Evolutionary conservation across 2,329 filamentous ascomycete genomes (phyloP), one percentile per base, ranked within the genome.

Genomic region (Monilinia fructicola): DNA sequence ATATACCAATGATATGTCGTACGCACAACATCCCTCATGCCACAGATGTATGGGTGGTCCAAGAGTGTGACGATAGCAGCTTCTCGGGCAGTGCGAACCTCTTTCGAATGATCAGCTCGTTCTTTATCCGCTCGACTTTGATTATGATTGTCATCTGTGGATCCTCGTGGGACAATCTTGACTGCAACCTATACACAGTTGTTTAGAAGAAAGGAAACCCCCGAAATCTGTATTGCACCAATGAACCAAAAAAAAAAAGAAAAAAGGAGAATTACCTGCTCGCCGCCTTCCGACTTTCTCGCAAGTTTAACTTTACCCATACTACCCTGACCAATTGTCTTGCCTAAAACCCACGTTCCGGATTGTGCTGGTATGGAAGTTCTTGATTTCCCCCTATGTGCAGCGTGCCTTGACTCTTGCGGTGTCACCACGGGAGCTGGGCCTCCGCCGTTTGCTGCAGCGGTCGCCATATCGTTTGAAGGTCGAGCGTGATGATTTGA

Each of bases 1-100:
- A 99, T 99, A 79, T 99, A 99, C 95, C 95, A 99, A 79, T 99
- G 95, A 77, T 97, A 95, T 75, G 95, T 94, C 61, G 95, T 98
- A 67, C 93, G 90, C 66, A 98, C 90, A 35, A 97, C 93, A 79
- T 99, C 95, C 71, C 93, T 88, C 85, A 99, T 91, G 67, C 91
- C 93, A 77, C 95, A 98, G 67, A 99, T 96, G 76, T 97, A 96
- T 18, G 94, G 95, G 75, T 98, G 95, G 75, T 93, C 92, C 67
- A 97, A 85, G 58, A 99, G 87, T 35, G 92, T 96, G 70, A 97
- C 94, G 75, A 99, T 98, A 72, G 95, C 95, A 53, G 95, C 94
- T 78, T 99, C 95, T 75, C 95, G 87, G 52, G 94, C 93, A 18
- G 95, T 98, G 67, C 95, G 87, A 72, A 98, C 91, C 78, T 99